Evolutionary conservation across 177 flowering plant genomes (phyloP), one percentile per base, ranked within the genome.

Genomic region (Vitis hybrid): DNA sequence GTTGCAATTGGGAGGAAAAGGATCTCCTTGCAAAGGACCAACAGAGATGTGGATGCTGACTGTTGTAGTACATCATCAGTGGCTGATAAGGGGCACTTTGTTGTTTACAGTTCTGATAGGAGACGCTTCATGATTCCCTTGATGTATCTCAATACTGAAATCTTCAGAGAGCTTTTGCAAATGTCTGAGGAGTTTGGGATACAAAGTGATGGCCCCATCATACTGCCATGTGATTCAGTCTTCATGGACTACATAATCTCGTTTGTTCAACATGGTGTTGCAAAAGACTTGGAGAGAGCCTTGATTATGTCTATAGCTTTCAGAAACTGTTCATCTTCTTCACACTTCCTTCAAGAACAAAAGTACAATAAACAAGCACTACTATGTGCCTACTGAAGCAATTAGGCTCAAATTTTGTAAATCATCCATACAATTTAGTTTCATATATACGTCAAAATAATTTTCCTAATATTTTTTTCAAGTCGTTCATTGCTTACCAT

Each of bases 1-100:
- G 71, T 71, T 31, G 70, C 74, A 31, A 16, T 60, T 6, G 39
- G 51, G 18, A 75, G 68, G 53, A 71, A 51, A 50, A 64, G 64
- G 50, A 33, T 75, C 14, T 53, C 72, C 10, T 31, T 48, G 5
- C 64, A 64, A 45, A 68, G 39, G 51, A 16, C 39, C 22, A 61
- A 52, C 10, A 39, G 6, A 15, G 26, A 12, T 21, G 58, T 26
- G 29, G 5, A 26, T 26, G 29, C 29, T 26, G 29, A 26, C 29
- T 26, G 29, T 26, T 26, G 29, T 26, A 3, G 29, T 2, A 10
- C 63, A 74, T 56, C 69, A 26, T 19, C 64, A 12, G 73, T 70
- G 21, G 64, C 75, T 31, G 65, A 58, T 3, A 71, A 71, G 22
- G 50, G 60, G 3, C 60, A 55, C 19, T 66, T 66, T 55, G 69